A percentile compares a stretch with the other conserved stretches of the same genome.
Conservation (phyloP, 2,329 filamentous ascomycete species). For the Sporothrix sp. region DNA sequence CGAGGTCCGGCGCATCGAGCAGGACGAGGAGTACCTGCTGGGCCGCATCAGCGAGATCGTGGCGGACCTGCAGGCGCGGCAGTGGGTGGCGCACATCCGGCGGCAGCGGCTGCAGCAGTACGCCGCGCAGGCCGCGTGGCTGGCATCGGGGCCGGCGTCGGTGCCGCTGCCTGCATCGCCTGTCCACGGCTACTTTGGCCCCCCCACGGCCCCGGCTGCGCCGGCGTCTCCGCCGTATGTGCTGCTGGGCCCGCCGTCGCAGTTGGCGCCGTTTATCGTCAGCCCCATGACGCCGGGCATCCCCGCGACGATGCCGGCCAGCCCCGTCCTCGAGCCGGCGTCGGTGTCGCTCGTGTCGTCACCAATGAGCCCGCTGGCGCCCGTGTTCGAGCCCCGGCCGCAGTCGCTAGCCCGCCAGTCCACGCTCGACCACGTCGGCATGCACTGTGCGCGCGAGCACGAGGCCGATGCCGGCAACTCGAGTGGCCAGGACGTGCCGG, state of each 20-base stretch:
- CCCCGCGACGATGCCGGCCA: background rate
- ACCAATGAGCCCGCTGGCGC: conserved; percentile 15
- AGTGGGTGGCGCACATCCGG: conserved; percentile 29
- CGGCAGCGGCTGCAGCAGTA: conserved; percentile 16
- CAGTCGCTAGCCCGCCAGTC: background rate
- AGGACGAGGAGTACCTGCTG: conserved; percentile 38
- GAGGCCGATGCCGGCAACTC: background rate
- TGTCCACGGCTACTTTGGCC: background rate
- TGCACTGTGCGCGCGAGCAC: background rate
- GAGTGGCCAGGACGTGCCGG: background rate
- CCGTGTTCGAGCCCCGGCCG: conserved; percentile 25
- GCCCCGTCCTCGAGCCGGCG: background rate
- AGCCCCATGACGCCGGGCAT: conserved; percentile 5
- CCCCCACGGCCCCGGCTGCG: too few relatives aligned
- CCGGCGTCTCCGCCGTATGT: too few relatives aligned
- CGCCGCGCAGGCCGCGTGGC: background rate
- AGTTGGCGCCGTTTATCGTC: background rate
- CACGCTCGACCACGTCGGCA: background rate
- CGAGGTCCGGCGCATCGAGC: conserved; percentile 34
- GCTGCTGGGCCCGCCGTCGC: too few relatives aligned
- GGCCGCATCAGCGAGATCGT: conserved; percentile 39
- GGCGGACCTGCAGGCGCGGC: conserved; percentile 37
- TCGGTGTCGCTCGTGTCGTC: background rate
- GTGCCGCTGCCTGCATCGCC: too few relatives aligned
- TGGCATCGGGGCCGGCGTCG: background rate